phyloP scores from a whole-genome alignment of 805 yeast genomes.

The Dipodascus geniculatus region DNA sequence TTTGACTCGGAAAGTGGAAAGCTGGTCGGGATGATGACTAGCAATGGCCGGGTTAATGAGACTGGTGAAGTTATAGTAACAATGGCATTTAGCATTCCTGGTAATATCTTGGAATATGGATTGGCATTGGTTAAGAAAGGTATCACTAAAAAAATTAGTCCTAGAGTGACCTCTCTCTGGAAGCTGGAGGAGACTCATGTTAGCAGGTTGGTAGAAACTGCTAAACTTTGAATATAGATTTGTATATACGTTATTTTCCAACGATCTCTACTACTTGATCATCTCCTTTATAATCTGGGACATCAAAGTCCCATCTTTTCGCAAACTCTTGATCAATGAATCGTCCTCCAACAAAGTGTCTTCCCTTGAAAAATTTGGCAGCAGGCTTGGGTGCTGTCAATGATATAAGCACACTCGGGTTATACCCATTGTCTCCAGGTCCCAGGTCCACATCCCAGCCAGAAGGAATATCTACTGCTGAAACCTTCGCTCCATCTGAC shows the following conservation, averaged over 20 bases:
- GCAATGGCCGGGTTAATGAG: slow-evolving; percentile 24
- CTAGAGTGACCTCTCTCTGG: slow-evolving; percentile 12
- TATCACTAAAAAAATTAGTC: slow-evolving; percentile 4
- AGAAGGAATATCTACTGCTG: slow-evolving; percentile 85
- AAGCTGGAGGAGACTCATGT: slow-evolving; percentile 12
- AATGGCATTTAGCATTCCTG: slow-evolving; percentile 26
- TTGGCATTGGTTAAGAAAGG: slow-evolving; percentile 9
- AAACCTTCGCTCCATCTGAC: slow-evolving; percentile 39
- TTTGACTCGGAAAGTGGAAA: slow-evolving; percentile 13
- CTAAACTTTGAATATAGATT: neutral
- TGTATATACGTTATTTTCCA: too few relatives aligned
- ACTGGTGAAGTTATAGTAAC: slow-evolving; percentile 26
- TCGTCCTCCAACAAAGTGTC: slow-evolving; percentile 84
- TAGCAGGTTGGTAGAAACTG: neutral
- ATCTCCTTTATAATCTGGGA: slow-evolving; percentile 27
- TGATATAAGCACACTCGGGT: slow-evolving; percentile 63
- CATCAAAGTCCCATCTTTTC: slow-evolving; percentile 55
- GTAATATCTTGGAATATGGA: slow-evolving; percentile 16
- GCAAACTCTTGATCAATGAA: slow-evolving; percentile 64
- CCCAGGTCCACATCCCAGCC: slow-evolving; percentile 97
- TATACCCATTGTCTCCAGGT: slow-evolving; percentile 39
- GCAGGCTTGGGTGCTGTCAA: slow-evolving; percentile 94
- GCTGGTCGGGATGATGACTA: slow-evolving; percentile 27
- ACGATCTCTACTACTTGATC: neutral
- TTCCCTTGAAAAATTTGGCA: slow-evolving; percentile 37